A percentile compares a stretch with the other conserved stretches of the same genome.
Evolutionary conservation across 345 rosid genomes (phyloP).

Genomic region (Combretum micranthum): DNA sequence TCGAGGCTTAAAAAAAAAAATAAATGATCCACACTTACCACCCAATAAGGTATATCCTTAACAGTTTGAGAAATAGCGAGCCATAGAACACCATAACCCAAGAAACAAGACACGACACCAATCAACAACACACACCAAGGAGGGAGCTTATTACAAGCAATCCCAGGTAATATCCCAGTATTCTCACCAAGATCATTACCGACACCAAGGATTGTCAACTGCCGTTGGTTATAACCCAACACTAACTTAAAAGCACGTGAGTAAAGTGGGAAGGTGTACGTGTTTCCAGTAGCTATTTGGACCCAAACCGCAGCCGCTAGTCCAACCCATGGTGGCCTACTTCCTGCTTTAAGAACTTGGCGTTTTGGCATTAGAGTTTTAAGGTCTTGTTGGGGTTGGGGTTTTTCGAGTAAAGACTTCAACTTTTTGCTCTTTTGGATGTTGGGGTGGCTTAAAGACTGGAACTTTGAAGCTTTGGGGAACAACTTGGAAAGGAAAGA

Average conservation of each 20-base stretch:
- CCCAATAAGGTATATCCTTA: constrained; percentile 65
- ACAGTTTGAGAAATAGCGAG: constrained; percentile 64
- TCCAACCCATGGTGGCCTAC: constrained; percentile 97
- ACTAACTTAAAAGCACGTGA: constrained; percentile 70
- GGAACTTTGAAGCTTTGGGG: too few species aligned
- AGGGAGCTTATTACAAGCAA: constrained; percentile 84
- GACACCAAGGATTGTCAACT: constrained; percentile 82
- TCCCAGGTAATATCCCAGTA: constrained; percentile 75
- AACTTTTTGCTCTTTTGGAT: constrained; percentile 3
- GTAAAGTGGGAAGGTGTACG: constrained; percentile 73
- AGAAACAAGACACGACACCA: constrained; percentile 61
- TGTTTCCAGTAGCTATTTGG: constrained; percentile 59
- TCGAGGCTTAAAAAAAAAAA: not conserved
- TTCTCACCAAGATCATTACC: constrained; percentile 93
- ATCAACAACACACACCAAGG: constrained; percentile 76
- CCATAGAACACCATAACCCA: constrained; percentile 91
- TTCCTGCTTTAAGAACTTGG: constrained; percentile 57
- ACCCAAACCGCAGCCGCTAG: constrained; percentile 94
- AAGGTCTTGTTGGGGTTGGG: too few species aligned
- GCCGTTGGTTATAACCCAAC: constrained; percentile 72
- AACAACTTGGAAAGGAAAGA: too few species aligned
- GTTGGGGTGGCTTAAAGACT: too few species aligned
- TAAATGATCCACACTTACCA: constrained; percentile 31
- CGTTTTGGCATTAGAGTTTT: not conserved
- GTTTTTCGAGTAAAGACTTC: not conserved